Evolutionary conservation across 2,329 filamentous ascomycete genomes (phyloP).

Genomic region (Karstenula rhodostoma): DNA sequence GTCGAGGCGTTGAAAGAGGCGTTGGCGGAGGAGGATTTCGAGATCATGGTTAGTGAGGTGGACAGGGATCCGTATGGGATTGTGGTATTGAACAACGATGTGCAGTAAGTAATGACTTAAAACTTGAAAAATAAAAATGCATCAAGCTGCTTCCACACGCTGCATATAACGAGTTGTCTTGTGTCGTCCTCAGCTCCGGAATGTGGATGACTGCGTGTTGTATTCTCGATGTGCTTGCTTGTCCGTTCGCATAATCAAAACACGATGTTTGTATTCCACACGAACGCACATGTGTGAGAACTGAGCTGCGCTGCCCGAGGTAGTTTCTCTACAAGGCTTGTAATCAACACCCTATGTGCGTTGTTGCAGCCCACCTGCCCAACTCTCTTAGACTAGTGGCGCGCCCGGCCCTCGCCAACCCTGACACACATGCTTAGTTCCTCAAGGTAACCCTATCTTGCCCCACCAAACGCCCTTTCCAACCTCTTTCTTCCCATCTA

Average conservation of each 20-base stretch:
- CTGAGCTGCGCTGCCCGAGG: no score
- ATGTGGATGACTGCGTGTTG: neutral
- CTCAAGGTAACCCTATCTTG: no score
- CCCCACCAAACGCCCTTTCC: neutral
- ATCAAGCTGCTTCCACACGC: neutral
- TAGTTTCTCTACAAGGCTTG: no score
- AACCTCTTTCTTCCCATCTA: neutral
- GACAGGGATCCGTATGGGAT: constrained; percentile 92
- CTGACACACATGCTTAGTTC: neutral
- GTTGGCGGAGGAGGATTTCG: constrained; percentile 62
- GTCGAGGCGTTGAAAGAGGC: constrained; percentile 56
- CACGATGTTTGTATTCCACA: no score
- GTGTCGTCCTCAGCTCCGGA: neutral
- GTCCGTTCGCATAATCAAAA: neutral
- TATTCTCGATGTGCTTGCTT: neutral
- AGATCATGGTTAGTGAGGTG: constrained; percentile 76
- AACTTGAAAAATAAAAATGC: neutral
- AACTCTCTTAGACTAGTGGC: neutral
- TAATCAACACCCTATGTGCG: no score
- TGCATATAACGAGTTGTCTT: neutral
- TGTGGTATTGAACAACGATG: constrained; percentile 41
- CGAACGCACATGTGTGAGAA: no score
- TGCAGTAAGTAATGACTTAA: constrained; percentile 9
- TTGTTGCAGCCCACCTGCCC: neutral
- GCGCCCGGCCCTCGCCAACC: neutral